Base-by-base conservation (phyloP, 2,329 filamentous ascomycete species). In the Sarocladiaceae sp. region DNA sequence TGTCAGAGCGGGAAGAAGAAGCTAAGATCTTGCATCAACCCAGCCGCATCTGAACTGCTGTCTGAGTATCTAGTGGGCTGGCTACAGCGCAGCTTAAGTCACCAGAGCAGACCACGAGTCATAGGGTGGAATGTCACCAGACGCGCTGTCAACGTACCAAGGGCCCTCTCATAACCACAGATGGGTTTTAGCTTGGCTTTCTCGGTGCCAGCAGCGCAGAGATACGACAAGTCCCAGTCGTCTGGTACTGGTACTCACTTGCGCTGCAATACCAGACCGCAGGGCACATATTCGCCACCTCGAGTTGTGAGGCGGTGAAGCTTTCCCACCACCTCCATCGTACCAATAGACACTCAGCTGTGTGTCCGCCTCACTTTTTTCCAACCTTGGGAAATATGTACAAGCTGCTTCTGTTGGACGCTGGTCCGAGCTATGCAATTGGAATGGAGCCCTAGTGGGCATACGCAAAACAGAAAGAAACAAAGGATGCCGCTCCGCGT, bases 301-400 rank as follows among this genome's bases (percentile, higher is more conserved):
- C 3, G 23, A 19, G 20, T 12, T 10, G 37, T 41, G 37, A 41
- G 37, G 37, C 37, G 37, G 37, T 23, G 18, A 41, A 29, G 23
- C 37, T 27, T 15, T n/a, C n/a, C n/a, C n/a, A n/a, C 19, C 37
- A 23, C 37, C 23, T 15, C 37, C 6, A 20, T 6, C n/a, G 6
- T 26, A 18, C 21, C 19, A 39, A 23, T 39, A 24, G n/a, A 11
- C 21, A 7, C 23, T 23, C 20, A 13, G 23, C 23, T 15, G 16
- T 20, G 7, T 16, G 37, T 29, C 37, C 37, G 37, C 37, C 37
- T 41, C 37, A 41, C 37, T 41, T 41, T 41, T 18, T 23, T 12
- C 21, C 9, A 9, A 24, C 13, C 10, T 4, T 4, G 4, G 6
- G 6, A 26, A 39, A n/a, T n/a, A n/a, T n/a, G n/a, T 13, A 23